A percentile compares a stretch with the other conserved stretches of the same genome.
Evolutionary conservation across 2,329 filamentous ascomycete species (phyloP).

Genomic region (Aaosphaeria pasadenensis): DNA sequence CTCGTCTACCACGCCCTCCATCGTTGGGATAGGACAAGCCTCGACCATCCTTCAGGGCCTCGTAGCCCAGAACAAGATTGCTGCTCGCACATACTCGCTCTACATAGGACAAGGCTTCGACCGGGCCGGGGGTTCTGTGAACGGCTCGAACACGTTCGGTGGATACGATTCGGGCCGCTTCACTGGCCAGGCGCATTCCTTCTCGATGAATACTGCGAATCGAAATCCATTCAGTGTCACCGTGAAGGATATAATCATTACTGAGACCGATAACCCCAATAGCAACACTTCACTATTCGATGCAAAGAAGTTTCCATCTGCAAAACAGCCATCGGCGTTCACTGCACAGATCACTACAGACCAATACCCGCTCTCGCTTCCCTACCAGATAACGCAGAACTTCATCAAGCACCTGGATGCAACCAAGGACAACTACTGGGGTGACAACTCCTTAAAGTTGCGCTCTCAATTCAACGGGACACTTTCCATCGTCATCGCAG

Average conservation of each 20-base stretch:
- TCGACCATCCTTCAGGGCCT: constrained; percentile 42
- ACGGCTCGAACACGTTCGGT: constrained; percentile 44
- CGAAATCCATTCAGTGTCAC: constrained; percentile 37
- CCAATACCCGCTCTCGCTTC: constrained; percentile 42
- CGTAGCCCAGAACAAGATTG: constrained; percentile 31
- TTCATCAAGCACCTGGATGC: constrained; percentile 36
- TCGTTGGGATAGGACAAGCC: constrained; percentile 39
- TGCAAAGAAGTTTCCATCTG: constrained; percentile 23
- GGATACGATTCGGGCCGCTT: constrained; percentile 46
- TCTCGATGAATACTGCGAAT: constrained; percentile 27
- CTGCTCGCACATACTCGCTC: constrained; percentile 41
- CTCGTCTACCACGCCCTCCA: constrained; percentile 29
- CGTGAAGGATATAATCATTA: constrained; percentile 40
- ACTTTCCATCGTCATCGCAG: constrained; percentile 39
- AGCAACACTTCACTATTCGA: constrained; percentile 36
- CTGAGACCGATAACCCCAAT: constrained; percentile 19
- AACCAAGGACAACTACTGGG: constrained; percentile 34
- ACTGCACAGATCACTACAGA: constrained; percentile 43
- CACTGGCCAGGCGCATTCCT: constrained; percentile 30
- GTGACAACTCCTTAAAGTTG: constrained; percentile 37
- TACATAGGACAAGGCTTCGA: constrained; percentile 44
- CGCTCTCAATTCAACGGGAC: constrained; percentile 37
- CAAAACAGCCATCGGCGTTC: constrained; percentile 30
- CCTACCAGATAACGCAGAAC: constrained; percentile 39
- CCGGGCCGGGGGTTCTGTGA: constrained; percentile 39